Evolutionary conservation across 2,329 filamentous ascomycete species (phyloP).

Genomic region (Chaetomium sp.): DNA sequence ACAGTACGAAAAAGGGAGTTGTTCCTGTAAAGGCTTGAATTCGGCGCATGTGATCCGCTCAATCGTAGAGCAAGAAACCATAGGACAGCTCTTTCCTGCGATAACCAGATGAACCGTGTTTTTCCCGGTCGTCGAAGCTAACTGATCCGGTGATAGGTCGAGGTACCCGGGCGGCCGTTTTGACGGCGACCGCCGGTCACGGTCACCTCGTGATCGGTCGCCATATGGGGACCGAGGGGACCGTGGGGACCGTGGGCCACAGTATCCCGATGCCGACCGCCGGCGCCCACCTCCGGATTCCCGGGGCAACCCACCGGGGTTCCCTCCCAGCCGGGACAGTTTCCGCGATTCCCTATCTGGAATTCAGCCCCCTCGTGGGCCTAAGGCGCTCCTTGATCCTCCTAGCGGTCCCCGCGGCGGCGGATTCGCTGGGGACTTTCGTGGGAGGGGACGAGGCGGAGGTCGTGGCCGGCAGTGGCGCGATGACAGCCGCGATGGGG

Average conservation of each 20-base stretch:
- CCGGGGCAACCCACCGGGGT: conserved; percentile 59
- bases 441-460: conserved; percentile 52
- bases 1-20: not conserved
- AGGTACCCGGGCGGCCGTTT: conserved; percentile 63
- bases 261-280: conserved; percentile 66
- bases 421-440: conserved; percentile 67
- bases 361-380: conserved; percentile 77
- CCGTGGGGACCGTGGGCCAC: conserved; percentile 35
- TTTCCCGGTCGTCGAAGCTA: conserved; percentile 28
- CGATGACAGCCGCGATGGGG: conserved; percentile 65
- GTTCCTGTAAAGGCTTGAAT: not conserved
- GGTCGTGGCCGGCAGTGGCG: conserved; percentile 61
- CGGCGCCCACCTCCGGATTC: conserved; percentile 66
- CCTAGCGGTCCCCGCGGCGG: conserved; percentile 69
- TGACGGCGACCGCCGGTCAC: conserved; percentile 64
- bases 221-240: conserved; percentile 57
- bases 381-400: conserved; percentile 74
- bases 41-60: not conserved
- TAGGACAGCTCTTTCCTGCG: not conserved
- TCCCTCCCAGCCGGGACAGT: conserved; percentile 60
- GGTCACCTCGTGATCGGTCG: conserved; percentile 69
- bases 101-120: not conserved
- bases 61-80: not conserved
- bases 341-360: conserved; percentile 58
- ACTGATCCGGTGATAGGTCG: conserved; percentile 47